Evolutionary conservation across 371 early-diverging fungal genomes (phyloP).

Genomic region (Fennellomyces sp.): DNA sequence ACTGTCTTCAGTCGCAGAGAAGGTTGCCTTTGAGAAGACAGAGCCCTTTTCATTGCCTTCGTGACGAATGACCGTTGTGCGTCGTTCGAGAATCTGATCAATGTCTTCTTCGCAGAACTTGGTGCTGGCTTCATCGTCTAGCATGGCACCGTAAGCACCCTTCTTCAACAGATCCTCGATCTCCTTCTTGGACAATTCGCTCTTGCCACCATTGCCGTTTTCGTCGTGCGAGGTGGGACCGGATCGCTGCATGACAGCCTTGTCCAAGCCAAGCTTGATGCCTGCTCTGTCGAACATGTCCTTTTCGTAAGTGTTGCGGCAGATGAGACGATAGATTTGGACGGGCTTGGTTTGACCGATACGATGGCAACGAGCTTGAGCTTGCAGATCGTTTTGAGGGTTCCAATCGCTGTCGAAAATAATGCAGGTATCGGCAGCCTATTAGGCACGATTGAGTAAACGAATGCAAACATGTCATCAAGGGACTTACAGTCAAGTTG

Average conservation of each 20-base stretch:
- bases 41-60: constrained; percentile 77
- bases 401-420: constrained; percentile 98
- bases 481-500: constrained; percentile 69
- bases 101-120: constrained; percentile 97
- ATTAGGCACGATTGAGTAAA: background rate
- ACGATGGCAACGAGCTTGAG: constrained; percentile 92
- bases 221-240: constrained; percentile 41
- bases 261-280: constrained; percentile 91
- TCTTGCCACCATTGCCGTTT: constrained; percentile 30
- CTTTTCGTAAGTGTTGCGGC: constrained; percentile 91
- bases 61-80: constrained; percentile 89
- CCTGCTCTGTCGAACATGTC: constrained; percentile 98
- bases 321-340: constrained; percentile 87
- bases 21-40: constrained; percentile 95
- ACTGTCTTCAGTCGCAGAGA: constrained; percentile 62
- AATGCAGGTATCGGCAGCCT: constrained; percentile 93
- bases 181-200: constrained; percentile 74
- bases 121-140: constrained; percentile 87
- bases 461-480: background rate
- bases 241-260: constrained; percentile 80
- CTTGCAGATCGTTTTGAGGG: constrained; percentile 97
- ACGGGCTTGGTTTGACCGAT: constrained; percentile 96
- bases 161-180: constrained; percentile 90
- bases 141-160: constrained; percentile 89
- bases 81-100: constrained; percentile 91